Evolutionary conservation across 2,329 filamentous ascomycete genomes (phyloP).

Genomic region (Dissoconium aciculare): DNA sequence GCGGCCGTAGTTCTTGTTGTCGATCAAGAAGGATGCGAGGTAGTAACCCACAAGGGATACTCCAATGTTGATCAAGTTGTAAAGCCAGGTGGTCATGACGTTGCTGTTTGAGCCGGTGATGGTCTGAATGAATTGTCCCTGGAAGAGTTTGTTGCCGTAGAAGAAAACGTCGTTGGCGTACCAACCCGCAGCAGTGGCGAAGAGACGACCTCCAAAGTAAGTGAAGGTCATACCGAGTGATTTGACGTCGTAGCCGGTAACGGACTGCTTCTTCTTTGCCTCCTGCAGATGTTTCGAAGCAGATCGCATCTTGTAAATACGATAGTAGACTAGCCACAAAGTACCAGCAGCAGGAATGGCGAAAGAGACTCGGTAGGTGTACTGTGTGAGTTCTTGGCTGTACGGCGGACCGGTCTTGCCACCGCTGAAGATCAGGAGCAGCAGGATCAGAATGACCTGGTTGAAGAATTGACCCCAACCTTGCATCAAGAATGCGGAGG

Average conservation of each 20-base stretch:
- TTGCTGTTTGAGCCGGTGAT: conserved; percentile 47
- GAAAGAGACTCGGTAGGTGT: conserved; percentile 84
- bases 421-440: conserved; percentile 78
- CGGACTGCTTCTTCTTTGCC: conserved; percentile 71
- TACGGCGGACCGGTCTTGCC: conserved; percentile 65
- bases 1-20: conserved; percentile 91
- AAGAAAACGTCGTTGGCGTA: conserved; percentile 98
- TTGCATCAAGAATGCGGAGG: conserved; percentile 93
- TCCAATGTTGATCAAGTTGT: conserved; percentile 81
- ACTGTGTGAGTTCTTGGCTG: conserved; percentile 62
- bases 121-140: conserved; percentile 74
- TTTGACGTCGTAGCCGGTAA: conserved; percentile 83
- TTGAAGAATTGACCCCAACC: conserved; percentile 96
- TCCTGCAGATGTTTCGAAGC: conserved; percentile 68
- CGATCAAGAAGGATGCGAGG: conserved; percentile 71
- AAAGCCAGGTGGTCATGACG: conserved; percentile 77
- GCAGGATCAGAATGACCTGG: conserved; percentile 73
- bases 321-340: conserved; percentile 89
- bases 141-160: conserved; percentile 98
- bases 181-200: conserved; percentile 81
- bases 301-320: conserved; percentile 84
- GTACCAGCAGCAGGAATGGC: conserved; percentile 82
- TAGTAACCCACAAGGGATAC: conserved; percentile 85
- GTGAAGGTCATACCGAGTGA: conserved; percentile 64
- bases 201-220: conserved; percentile 71